Conservation (phyloP, 2,329 filamentous ascomycete species). For the Aspergillus clavatus region DNA sequence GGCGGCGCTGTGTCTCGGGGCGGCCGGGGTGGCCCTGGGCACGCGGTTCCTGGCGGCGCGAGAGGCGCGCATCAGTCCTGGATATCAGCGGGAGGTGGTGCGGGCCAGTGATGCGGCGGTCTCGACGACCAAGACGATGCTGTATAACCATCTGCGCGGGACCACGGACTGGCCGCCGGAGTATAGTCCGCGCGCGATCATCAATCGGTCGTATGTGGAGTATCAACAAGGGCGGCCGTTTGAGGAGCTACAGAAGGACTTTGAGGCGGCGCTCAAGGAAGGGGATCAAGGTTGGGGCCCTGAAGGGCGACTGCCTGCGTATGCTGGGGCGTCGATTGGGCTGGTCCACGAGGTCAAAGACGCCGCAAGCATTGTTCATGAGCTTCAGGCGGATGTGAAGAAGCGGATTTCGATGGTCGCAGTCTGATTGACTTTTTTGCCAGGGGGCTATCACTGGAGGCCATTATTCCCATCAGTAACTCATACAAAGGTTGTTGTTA, state of each 20-base stretch:
- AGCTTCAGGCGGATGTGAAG: conserved; percentile 13
- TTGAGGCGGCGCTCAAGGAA: conserved; percentile 38
- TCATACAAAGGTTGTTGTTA: no score
- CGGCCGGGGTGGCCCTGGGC: conserved; percentile 56
- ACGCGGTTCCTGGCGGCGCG: conserved; percentile 57
- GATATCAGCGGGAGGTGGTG: conserved; percentile 51
- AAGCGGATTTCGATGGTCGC: background rate
- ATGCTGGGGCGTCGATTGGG: conserved; percentile 47
- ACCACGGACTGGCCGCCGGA: conserved; percentile 56
- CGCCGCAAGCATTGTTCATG: conserved; percentile 38
- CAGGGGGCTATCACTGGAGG: no score
- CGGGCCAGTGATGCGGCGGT: conserved; percentile 49
- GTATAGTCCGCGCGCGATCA: conserved; percentile 56
- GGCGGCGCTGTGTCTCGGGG: conserved; percentile 50
- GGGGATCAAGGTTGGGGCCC: conserved; percentile 48
- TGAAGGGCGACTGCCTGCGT: conserved; percentile 47
- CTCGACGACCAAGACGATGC: conserved; percentile 47
- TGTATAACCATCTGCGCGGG: conserved; percentile 54
- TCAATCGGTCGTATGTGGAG: conserved; percentile 53
- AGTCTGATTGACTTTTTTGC: no score
- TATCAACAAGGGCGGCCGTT: conserved; percentile 40
- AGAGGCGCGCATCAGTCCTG: conserved; percentile 48
- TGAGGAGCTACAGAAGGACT: conserved; percentile 42
- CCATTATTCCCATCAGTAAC: no score
- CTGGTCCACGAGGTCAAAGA: conserved; percentile 40